Conservation (phyloP, 306 rosid species). For the Ziziphus jujuba region DNA sequence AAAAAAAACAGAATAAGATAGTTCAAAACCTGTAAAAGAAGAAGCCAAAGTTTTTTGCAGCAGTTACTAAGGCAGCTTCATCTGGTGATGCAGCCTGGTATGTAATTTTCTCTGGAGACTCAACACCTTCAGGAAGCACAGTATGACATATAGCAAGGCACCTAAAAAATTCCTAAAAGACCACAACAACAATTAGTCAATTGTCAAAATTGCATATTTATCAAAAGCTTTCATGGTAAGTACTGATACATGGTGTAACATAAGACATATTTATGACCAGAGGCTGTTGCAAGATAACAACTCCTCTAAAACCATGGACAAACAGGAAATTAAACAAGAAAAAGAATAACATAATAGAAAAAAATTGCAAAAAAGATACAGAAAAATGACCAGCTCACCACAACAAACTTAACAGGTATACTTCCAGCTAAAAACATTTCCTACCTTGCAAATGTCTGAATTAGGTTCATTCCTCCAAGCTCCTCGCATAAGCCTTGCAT, state of each 20-base stretch:
- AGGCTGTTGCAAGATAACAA: too few relatives aligned
- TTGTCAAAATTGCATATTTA: background rate
- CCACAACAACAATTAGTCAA: background rate
- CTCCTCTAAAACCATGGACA: too few relatives aligned
- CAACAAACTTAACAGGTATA: background rate
- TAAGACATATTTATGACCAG: too few relatives aligned
- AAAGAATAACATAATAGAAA: too few relatives aligned
- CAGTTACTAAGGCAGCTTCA: slow-evolving; percentile 73
- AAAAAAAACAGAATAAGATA: slow-evolving; percentile 15
- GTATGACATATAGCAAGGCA: slow-evolving; percentile 95
- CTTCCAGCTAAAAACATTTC: slow-evolving; percentile 19
- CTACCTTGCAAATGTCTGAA: slow-evolving; percentile 87
- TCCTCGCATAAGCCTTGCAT: slow-evolving; percentile 83
- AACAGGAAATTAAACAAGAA: background rate
- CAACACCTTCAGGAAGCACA: slow-evolving; percentile 92
- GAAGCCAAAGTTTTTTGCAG: slow-evolving; percentile 95
- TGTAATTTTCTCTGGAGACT: slow-evolving; percentile 73
- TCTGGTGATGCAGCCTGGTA: slow-evolving; percentile 98
- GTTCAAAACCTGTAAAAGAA: slow-evolving; percentile 86
- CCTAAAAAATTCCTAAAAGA: slow-evolving; percentile 53
- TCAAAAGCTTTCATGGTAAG: slow-evolving; percentile 2
- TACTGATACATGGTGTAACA: too few relatives aligned
- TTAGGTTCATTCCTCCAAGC: slow-evolving; percentile 98
- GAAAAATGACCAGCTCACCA: background rate
- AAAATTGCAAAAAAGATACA: background rate